Evolutionary conservation across 495 filamentous ascomycete species (phyloP).

Genomic region (Penicillium malachiteum): DNA sequence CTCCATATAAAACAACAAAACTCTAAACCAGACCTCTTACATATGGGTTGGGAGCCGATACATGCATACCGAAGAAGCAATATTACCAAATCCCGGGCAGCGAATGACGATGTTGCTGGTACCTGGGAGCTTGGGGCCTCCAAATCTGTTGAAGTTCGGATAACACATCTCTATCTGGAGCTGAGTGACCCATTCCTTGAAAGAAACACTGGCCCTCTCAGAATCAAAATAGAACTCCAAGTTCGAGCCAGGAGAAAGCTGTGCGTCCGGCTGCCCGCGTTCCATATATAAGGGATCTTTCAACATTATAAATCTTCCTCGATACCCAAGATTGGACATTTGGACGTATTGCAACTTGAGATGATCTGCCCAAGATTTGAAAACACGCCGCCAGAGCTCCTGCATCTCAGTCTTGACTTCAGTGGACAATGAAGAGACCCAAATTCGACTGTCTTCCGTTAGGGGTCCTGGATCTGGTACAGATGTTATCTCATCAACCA

Average conservation of each 20-base stretch:
- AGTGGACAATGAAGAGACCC: neutral
- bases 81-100: no score
- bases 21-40: no score
- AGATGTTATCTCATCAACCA: constrained; percentile 1
- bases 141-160: neutral
- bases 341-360: constrained; percentile 2
- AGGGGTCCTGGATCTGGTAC: constrained; percentile 4
- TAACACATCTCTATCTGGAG: constrained; percentile 4
- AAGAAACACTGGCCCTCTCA: constrained; percentile 2
- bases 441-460: neutral
- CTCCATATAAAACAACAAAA: no score
- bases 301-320: constrained; percentile 1
- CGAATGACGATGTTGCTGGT: neutral
- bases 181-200: constrained; percentile 7
- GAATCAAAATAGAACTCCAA: constrained; percentile 4
- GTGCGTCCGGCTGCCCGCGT: constrained; percentile 5
- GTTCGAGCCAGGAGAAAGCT: neutral
- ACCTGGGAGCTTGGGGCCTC: neutral
- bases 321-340: constrained; percentile 1
- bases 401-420: constrained; percentile 1
- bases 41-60: no score
- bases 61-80: no score
- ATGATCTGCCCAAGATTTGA: neutral
- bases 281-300: constrained; percentile 1
- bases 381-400: constrained; percentile 2